Percentiles rank a stretch among this genome's conserved stretches.
Evolutionary conservation across 805 yeast species (phyloP).

Genomic region (Metschnikowia cerradonensis): DNA sequence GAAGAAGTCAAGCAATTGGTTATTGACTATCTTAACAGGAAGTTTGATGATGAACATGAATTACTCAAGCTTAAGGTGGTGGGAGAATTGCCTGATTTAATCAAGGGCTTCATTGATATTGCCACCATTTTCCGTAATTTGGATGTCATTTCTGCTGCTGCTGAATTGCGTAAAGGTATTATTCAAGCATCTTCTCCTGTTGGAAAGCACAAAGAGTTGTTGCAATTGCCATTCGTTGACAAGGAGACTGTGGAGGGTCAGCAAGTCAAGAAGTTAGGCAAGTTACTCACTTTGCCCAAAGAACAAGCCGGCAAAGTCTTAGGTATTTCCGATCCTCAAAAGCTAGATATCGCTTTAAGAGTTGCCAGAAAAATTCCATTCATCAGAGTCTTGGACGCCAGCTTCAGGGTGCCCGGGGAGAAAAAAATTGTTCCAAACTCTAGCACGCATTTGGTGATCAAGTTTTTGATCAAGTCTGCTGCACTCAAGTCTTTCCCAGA

Average conservation of each 20-base stretch:
- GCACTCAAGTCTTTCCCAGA: conserved; percentile 56
- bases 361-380: conserved; percentile 67
- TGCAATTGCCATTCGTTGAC: conserved; percentile 78
- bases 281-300: conserved; percentile 56
- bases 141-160: conserved; percentile 56
- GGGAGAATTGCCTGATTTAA: conserved; percentile 58
- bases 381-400: conserved; percentile 62
- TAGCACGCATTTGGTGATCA: conserved; percentile 67
- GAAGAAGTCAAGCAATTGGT: conserved; percentile 51
- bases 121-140: conserved; percentile 74
- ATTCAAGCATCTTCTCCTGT: conserved; percentile 68
- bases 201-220: conserved; percentile 55
- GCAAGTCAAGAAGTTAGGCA: conserved; percentile 61
- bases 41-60: conserved; percentile 23
- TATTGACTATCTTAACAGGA: conserved; percentile 56
- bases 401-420: conserved; percentile 88
- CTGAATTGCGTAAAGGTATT: conserved; percentile 66
- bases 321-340: conserved; percentile 46
- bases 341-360: conserved; percentile 46
- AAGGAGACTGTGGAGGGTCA: conserved; percentile 39
- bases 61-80: conserved; percentile 52
- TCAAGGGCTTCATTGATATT: conserved; percentile 74
- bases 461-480: conserved; percentile 73
- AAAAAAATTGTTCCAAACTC: conserved; percentile 58
- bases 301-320: conserved; percentile 52